Percentiles rank a stretch among this genome's conserved stretches.
Conservation (phyloP, 768 basidiomycete genomes). For the Termitomyces titanicus region DNA sequence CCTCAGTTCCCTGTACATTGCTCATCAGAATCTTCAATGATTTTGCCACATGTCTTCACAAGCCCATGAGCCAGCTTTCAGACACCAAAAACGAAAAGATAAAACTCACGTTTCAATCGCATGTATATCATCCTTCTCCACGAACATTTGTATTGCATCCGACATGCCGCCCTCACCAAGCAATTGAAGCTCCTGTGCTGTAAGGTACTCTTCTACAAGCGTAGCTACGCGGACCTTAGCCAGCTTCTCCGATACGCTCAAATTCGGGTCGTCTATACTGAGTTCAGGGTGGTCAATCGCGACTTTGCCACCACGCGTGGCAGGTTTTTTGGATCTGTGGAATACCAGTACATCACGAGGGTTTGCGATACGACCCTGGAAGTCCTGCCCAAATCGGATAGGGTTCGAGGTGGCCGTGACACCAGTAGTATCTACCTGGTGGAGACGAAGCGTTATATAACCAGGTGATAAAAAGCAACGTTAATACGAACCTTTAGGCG, state of each 20-base stretch:
- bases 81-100: not conserved
- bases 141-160: slow-evolving; percentile 91
- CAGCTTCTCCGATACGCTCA: slow-evolving; percentile 68
- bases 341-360: slow-evolving; percentile 92
- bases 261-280: slow-evolving; percentile 72
- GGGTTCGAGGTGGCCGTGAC: slow-evolving; percentile 93
- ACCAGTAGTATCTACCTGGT: slow-evolving; percentile 84
- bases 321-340: slow-evolving; percentile 72
- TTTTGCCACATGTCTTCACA: slow-evolving; percentile 58
- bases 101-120: slow-evolving; percentile 78
- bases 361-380: slow-evolving; percentile 87
- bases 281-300: slow-evolving; percentile 74
- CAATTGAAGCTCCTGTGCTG: slow-evolving; percentile 90
- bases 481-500: slow-evolving; percentile 62
- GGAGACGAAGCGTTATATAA: not conserved
- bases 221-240: slow-evolving; percentile 82
- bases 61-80: slow-evolving; percentile 4
- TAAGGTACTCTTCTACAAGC: slow-evolving; percentile 87
- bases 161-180: slow-evolving; percentile 88
- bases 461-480: not conserved
- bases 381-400: slow-evolving; percentile 94
- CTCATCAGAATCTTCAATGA: slow-evolving; percentile 63
- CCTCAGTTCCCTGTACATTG: slow-evolving; percentile 61
- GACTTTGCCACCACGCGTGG: slow-evolving; percentile 52
- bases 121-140: slow-evolving; percentile 96